Evolutionary conservation across 73 alveolate species (phyloP).

Genomic region (Tetrahymena borealis): DNA sequence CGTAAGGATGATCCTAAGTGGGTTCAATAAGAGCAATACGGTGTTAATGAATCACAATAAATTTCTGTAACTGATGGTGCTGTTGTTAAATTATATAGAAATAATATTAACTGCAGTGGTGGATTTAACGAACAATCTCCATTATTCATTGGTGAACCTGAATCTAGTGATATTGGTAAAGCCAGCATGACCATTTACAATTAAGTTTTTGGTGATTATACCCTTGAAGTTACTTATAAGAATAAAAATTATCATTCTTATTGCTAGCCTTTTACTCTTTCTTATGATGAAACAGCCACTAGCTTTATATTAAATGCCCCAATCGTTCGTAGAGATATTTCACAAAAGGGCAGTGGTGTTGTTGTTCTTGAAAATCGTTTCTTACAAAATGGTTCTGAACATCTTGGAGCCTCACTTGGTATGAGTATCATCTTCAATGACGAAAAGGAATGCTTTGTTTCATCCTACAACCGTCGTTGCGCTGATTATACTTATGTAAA

Average conservation of each 20-base stretch:
- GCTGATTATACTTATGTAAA: background rate
- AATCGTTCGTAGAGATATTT: background rate
- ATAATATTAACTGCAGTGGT: background rate
- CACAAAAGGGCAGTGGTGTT: background rate
- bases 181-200: background rate
- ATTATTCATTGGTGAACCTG: background rate
- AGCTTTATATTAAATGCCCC: background rate
- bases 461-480: background rate
- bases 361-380: background rate
- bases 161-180: background rate
- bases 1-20: background rate
- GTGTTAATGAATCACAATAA: background rate
- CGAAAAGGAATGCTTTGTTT: background rate
- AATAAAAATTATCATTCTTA: background rate
- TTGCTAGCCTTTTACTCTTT: background rate
- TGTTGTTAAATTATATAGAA: background rate
- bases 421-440: background rate
- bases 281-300: background rate
- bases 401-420: background rate
- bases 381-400: background rate
- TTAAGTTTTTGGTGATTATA: background rate
- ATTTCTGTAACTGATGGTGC: background rate
- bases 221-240: background rate
- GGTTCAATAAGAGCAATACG: background rate
- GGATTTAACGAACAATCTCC: background rate